Conservation (phyloP, 305 asterid genomes). For the Rubia tinctorum region DNA sequence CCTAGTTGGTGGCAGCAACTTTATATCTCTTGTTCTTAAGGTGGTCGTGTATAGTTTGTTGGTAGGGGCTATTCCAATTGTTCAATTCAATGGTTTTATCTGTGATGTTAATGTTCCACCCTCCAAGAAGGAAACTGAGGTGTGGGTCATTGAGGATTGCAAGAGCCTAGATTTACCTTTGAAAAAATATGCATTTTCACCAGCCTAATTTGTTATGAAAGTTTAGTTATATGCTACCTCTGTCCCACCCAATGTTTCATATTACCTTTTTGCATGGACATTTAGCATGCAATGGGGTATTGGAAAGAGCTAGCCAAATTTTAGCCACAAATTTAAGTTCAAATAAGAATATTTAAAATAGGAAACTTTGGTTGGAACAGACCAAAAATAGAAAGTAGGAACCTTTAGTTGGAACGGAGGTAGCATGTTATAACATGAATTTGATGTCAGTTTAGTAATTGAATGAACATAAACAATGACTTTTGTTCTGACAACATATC, state of each 20-base stretch:
- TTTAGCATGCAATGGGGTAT: too few relatives aligned
- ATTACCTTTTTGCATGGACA: too few relatives aligned
- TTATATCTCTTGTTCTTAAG: not conserved
- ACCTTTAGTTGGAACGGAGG: too few relatives aligned
- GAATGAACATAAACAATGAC: not conserved
- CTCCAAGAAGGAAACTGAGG: constrained; percentile 1
- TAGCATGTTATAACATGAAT: not conserved
- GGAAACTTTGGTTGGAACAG: too few relatives aligned
- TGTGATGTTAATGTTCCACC: not conserved
- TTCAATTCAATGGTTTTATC: not conserved
- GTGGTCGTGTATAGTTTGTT: not conserved
- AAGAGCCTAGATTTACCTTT: not conserved
- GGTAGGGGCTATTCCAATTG: not conserved
- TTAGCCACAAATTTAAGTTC: too few relatives aligned
- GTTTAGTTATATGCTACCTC: not conserved
- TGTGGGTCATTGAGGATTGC: not conserved
- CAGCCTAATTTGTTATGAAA: not conserved
- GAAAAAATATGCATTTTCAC: not conserved
- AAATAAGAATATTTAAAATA: too few relatives aligned
- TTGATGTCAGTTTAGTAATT: not conserved
- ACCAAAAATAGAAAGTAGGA: too few relatives aligned
- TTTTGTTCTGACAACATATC: not conserved
- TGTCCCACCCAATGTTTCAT: too few relatives aligned
- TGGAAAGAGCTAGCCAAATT: too few relatives aligned
- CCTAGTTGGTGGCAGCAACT: not conserved